Conservation (phyloP, 1,284 basidiomycete species). For the Boletus semigastroideus region DNA sequence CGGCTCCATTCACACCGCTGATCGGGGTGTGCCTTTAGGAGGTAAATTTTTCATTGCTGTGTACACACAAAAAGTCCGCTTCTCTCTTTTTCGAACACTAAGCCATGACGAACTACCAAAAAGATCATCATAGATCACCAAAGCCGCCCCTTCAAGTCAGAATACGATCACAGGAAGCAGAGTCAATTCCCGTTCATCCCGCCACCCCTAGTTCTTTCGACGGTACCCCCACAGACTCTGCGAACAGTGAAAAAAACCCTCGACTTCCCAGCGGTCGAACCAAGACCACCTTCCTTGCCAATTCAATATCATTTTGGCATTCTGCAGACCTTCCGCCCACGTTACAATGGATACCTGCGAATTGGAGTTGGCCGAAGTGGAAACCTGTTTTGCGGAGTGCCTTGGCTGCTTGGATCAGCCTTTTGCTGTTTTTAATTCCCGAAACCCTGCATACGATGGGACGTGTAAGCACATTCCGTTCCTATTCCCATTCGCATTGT, state of each 20-base stretch:
- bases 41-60: neutral
- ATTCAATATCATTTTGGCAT: neutral
- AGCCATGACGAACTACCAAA: neutral
- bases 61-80: neutral
- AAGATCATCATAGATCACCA: neutral
- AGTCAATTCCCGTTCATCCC: neutral
- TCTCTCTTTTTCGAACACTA: neutral
- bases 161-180: neutral
- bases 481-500: neutral
- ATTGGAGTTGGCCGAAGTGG: constrained; percentile 56
- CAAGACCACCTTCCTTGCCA: neutral
- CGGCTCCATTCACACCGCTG: no score
- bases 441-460: constrained; percentile 54
- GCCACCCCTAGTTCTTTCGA: constrained; percentile 1
- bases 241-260: constrained; percentile 1
- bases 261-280: neutral
- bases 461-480: constrained; percentile 42
- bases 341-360: constrained; percentile 57
- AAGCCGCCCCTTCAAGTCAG: constrained; percentile 9
- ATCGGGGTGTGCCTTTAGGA: no score
- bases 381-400: constrained; percentile 69
- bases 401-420: constrained; percentile 61
- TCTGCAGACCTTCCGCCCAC: constrained; percentile 20
- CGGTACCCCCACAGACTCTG: neutral
- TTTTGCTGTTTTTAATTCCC: constrained; percentile 62